phyloP scores from a whole-genome alignment of 2,329 filamentous ascomycete genomes.

The Biscogniauxia marginata region DNA sequence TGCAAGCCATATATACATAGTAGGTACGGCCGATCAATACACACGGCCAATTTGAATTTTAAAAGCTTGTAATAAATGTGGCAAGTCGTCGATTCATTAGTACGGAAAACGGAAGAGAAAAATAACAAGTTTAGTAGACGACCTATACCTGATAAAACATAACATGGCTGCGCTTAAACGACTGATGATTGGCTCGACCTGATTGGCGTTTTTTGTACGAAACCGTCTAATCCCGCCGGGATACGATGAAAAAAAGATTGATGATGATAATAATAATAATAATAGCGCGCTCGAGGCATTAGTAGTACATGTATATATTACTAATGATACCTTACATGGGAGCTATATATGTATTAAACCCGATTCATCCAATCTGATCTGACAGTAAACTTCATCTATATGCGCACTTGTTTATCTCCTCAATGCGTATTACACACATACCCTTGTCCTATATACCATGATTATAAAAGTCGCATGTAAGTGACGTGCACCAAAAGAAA shows the following conservation, averaged over 20 bases:
- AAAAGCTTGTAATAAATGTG: neutral
- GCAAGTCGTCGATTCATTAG: neutral
- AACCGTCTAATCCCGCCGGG: constrained; percentile 1
- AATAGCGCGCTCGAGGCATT: too few species aligned
- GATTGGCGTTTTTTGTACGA: neutral
- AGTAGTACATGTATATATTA: neutral
- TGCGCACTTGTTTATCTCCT: neutral
- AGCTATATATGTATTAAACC: neutral
- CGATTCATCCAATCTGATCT: neutral
- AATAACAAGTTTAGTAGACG: neutral
- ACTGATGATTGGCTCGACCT: neutral
- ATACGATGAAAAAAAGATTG: neutral
- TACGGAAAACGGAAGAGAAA: neutral
- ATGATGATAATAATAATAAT: neutral
- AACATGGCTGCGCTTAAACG: neutral
- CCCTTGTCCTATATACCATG: neutral
- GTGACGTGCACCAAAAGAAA: neutral
- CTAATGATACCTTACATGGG: too few species aligned
- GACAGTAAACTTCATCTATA: neutral
- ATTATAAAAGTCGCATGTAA: neutral
- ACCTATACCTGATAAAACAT: neutral
- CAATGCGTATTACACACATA: neutral
- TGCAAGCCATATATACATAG: neutral
- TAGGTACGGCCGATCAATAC: neutral
- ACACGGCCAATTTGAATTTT: neutral